Base-by-base conservation (phyloP, 2,329 filamentous ascomycete genomes). In the Cadophora gregata region DNA sequence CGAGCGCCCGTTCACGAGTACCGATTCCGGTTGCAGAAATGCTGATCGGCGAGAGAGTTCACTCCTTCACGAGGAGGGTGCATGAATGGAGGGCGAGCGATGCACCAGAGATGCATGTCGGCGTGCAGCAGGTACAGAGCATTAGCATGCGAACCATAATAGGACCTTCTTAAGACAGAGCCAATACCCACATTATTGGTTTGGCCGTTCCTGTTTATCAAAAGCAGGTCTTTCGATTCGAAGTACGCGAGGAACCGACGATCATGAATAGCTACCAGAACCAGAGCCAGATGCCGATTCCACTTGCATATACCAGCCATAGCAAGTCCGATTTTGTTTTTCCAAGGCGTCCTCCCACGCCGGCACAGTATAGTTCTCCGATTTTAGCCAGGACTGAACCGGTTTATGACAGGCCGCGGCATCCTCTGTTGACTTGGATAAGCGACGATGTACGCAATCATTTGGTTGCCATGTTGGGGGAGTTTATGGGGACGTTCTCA, bases 401-500 rank as follows among this genome's bases (percentile, higher is more conserved):
- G 7, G 33, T 42, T 24, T 42, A 47, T 45, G 38, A 47, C 19
- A 38, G 42, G 38, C 25, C 24, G 7, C 27, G 38, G 33, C 55
- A 58, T 31, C 55, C 55, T 14, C 31, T 58, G 12, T 21, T 61
- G 21, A 31, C 59, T 7, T 61, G 59, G 59, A 50, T 61, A 31
- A 61, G 59, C 27, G 38, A 61, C 33, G 38, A 48, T 21, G 42
- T 67, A 2, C 62, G 65, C n/a, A 64, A 68, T 33, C 71, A 72
- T 38, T 33, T 80, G 62, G 76, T 84, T 56, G 82, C 81, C 31
- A 78, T 79, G 53, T 53, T 80, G 4, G 81, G 81, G 29, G 83
- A 85, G 71, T 84, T 84, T 38, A 76, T 82, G 7, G 83, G 83
- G 24, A 85, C 83, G 0, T 81, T 83, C 61, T 67, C 77, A 67